Evolutionary conservation across 192 early-diverging fungal genomes (phyloP).

Genomic region (Linnemannia elongata): DNA sequence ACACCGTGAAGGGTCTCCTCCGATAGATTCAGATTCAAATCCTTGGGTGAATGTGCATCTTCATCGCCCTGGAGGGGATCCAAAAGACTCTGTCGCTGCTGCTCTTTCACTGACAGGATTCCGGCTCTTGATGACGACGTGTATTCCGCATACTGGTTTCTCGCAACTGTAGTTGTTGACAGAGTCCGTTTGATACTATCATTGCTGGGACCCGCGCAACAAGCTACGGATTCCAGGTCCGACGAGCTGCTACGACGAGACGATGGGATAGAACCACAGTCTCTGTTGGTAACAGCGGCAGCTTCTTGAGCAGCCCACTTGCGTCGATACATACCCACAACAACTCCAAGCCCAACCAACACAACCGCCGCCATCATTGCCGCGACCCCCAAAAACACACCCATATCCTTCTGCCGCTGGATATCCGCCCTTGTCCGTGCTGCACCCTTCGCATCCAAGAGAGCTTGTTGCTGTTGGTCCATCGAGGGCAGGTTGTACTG

Average conservation of each 20-base stretch:
- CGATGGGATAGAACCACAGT: background rate
- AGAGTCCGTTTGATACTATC: background rate
- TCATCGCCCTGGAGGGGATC: conserved; percentile 20
- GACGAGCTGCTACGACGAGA: background rate
- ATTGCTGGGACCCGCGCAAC: background rate
- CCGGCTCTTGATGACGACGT: background rate
- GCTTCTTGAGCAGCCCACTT: conserved; percentile 19
- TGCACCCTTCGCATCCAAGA: too few relatives aligned
- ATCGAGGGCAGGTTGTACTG: conserved; percentile 28
- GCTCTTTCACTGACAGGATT: background rate
- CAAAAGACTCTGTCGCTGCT: conserved; percentile 3
- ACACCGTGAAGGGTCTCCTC: background rate
- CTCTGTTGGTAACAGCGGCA: background rate
- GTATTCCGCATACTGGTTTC: background rate
- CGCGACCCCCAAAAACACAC: conserved; percentile 34
- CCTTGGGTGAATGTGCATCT: conserved; percentile 29
- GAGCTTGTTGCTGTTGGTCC: conserved; percentile 5
- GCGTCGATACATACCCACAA: conserved; percentile 20
- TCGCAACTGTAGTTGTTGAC: background rate
- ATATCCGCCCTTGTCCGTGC: background rate
- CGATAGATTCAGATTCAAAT: conserved; percentile 23
- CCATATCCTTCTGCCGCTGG: conserved; percentile 18
- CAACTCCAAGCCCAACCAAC: conserved; percentile 12
- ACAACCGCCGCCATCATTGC: conserved; percentile 41
- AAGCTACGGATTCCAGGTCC: background rate